Evolutionary conservation across 805 yeast genomes (phyloP), one percentile per base, ranked within the genome.

Genomic region (Saturnispora sekii): DNA sequence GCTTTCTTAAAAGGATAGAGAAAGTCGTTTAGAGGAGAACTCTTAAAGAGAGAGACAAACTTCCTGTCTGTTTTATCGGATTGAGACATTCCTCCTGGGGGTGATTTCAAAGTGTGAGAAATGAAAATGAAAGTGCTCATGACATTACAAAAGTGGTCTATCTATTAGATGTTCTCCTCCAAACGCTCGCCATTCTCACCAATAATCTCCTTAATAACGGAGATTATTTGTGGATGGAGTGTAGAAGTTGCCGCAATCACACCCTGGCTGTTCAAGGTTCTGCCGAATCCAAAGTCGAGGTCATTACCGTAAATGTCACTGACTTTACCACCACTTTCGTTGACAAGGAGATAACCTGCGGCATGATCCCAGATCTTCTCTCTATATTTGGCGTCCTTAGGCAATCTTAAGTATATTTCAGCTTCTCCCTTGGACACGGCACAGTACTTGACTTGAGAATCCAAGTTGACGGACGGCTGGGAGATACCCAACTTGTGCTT

Each of bases 291-390:
- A 55, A 93, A 93, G 58, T 90, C 80, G 46, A 93, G 72, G 18
- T 72, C 69, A 10, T 68, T 69, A 15, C 96, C 96, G 45, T 74
- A 63, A 63, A 90, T 77, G 59, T 93, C 98, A 12, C 90, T 78
- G 10, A 93, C 97, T 41, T 69, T 61, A 6, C 98, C 98, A 36
- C 97, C 97, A 54, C 94, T 84, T 63, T 94, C 98, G 32, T 74
- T 71, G 38, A 94, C 80, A 49, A 93, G 72, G 11, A 90, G 70
- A 56, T 84, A 82, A 3, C 98, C 99, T 2, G 97, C 94, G 15
- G 97, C 97, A 62, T 93, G 99, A 64, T 93, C 99, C 97, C 98
- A 93, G 48, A 93, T 88, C 64, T 93, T 93, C 61, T 93, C 99
- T 55, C 85, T 74, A 61, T 89, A 93, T 3, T 74, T 64, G 42